Base-by-base conservation (phyloP, 208 protist species). In the Trichomonas vaginalis region DNA sequence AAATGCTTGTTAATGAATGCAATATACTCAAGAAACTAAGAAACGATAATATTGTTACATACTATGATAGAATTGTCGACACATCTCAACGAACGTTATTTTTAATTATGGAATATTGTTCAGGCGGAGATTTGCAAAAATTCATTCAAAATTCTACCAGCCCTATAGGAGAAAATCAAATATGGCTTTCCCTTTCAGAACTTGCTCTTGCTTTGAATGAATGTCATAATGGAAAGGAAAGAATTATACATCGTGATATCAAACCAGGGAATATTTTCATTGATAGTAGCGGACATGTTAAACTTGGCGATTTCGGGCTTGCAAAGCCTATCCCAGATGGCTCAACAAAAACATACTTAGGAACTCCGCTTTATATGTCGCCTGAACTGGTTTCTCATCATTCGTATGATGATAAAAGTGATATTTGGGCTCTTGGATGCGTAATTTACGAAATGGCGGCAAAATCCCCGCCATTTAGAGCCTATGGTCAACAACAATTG, bases 191-290 rank as follows among this genome's bases (percentile, higher is more conserved):
- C 8, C 32, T 92, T 35, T n/a, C 45, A 15, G 86, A 92, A 51
- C 15, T 92, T 8, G 40, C 86, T 35, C 86, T 92, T 32, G 86
- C 86, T 39, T 92, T 92, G 46, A 48, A 92, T 10, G 86, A 92
- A 35, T 92, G 86, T 40, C 86, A 92, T 32, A 48, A 45, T 92
- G 86, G 86, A 51, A 35, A 23, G 27, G 86, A 92, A 35, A 92
- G 46, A 92, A 51, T 92, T 35, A 17, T 92, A 12, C 86, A 92
- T 47, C 8, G 86, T 37, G 97, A 97, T 82, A 96, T 97, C n/a
- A 97, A 97, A 83, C 97, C 97, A 35, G 96, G 96, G 0, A 97
- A 97, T 46, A 97, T 97, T 23, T 97, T 97, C 39, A 35, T 97
- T 1, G 90, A 87, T 42, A 35, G 35, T 6, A 49, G 82, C 46